Evolutionary conservation across 2,329 filamentous ascomycete species (phyloP), one percentile per base, ranked within the genome.

Genomic region (Aspergillus ustus): DNA sequence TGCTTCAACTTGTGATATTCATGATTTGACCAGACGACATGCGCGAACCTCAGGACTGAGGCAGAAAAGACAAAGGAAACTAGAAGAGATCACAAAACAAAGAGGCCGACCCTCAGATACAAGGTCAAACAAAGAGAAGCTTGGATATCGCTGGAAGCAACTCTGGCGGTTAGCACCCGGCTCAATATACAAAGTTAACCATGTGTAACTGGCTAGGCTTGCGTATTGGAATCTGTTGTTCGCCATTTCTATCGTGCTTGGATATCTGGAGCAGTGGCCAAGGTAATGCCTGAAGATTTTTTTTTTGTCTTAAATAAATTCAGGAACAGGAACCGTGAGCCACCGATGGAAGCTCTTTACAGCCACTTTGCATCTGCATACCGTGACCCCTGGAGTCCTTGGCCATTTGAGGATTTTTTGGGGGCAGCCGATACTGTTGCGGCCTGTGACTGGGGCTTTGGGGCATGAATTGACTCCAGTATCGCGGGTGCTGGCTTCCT

Each of bases 391-490:
- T 57, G 52, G n/a, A 67, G 55, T 7, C 64, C 56, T 15, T 52
- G n/a, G 29, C 34, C 11, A 49, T 28, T 15, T 19, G 43, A 8
- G 15, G 17, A n/a, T 25, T 46, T 52, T 17, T 28, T 46, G 20
- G 29, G 20, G n/a, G 40, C 34, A 19, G 28, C 29, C 17, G 49
- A n/a, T n/a, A 11, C 37, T 44, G 43, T 37, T 19, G 20, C 8
- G 19, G 17, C 34, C 22, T 19, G n/a, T 19, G 50, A 28, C 29
- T 56, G 58, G 2, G 60, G 57, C 22, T 58, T 59, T 4, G 66
- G 63, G 0, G 66, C 65, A 34, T 68, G 61, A 0, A 68, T 62
- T 7, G 66, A 68, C 17, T 59, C 52, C 28, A 62, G 56, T n/a
- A 69, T 60, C 8, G 19, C 49, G 49, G 6, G 20, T 19, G 53